Conservation (phyloP, 108 stramenopile species). For the Aureococcus anophagefferens region DNA sequence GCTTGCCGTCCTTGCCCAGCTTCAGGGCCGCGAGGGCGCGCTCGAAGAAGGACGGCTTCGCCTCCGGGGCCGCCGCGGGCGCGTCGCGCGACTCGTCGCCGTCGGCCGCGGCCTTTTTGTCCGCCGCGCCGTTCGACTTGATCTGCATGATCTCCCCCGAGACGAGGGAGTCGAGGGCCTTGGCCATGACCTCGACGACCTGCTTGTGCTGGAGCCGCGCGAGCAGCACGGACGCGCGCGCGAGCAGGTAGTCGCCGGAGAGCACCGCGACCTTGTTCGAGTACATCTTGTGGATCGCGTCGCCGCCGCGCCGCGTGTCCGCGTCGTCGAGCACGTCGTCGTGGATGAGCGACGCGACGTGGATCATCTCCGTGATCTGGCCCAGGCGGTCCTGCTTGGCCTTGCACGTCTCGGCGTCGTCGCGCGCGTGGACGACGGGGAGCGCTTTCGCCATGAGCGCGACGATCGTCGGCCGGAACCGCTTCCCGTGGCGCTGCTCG, state of each 20-base stretch:
- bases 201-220: slow-evolving; percentile 80
- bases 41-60: not conserved
- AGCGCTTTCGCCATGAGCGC: slow-evolving; percentile 76
- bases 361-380: slow-evolving; percentile 97
- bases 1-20: not conserved
- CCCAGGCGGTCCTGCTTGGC: slow-evolving; percentile 77
- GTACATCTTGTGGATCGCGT: slow-evolving; percentile 93
- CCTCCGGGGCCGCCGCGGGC: not conserved
- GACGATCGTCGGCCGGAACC: slow-evolving; percentile 90
- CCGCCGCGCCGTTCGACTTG: slow-evolving; percentile 27
- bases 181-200: slow-evolving; percentile 95
- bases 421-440: slow-evolving; percentile 57
- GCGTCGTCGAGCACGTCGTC: slow-evolving; percentile 96
- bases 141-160: slow-evolving; percentile 96
- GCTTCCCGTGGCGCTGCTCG: slow-evolving; percentile 89
- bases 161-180: slow-evolving; percentile 83
- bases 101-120: not conserved
- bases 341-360: slow-evolving; percentile 90
- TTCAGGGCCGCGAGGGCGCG: not conserved
- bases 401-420: slow-evolving; percentile 62
- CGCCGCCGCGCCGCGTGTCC: slow-evolving; percentile 83
- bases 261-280: slow-evolving; percentile 95
- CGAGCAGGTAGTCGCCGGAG: slow-evolving; percentile 92
- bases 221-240: slow-evolving; percentile 79
- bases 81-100: not conserved